These are phyloP conservation scores for Drechmeria coniospora DNA, from an alignment of 2,329 filamentous ascomycete genomes.

Conservation along the genomic window DNA sequence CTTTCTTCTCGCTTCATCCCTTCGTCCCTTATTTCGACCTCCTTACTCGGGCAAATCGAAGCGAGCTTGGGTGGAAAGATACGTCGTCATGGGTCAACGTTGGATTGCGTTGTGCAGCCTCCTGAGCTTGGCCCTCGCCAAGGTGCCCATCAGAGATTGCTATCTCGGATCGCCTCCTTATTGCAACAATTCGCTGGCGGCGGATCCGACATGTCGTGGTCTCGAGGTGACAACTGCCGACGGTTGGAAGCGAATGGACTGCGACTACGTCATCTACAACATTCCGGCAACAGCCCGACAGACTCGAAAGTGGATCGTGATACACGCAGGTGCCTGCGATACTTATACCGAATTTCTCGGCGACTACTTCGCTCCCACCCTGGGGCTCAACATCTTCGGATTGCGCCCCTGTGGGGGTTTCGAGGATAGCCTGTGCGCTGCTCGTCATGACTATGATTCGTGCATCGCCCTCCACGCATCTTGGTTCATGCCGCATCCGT, in stretches of 20 bases:
- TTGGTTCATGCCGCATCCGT: neutral
- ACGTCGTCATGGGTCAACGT: conserved; percentile 4
- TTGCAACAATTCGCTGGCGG: neutral
- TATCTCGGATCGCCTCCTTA: neutral
- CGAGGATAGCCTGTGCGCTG: neutral
- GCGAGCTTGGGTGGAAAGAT: no score
- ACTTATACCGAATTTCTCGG: neutral
- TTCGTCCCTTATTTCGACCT: no score
- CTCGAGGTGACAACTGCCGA: neutral
- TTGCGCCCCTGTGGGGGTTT: neutral
- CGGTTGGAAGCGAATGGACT: neutral
- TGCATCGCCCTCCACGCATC: neutral
- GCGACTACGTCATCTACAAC: neutral
- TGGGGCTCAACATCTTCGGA: neutral
- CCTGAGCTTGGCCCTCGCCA: neutral
- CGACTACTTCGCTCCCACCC: neutral
- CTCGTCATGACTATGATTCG: neutral
- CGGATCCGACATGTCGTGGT: neutral
- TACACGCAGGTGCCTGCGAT: neutral
- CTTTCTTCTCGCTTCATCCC: no score
- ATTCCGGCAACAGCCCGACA: neutral
- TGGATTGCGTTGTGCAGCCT: no score
- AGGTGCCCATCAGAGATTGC: neutral
- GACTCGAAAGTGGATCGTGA: neutral
- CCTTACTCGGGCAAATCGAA: no score